Base-by-base conservation (phyloP, 139 green algal genomes). In the Chlorella sorokiniana region DNA sequence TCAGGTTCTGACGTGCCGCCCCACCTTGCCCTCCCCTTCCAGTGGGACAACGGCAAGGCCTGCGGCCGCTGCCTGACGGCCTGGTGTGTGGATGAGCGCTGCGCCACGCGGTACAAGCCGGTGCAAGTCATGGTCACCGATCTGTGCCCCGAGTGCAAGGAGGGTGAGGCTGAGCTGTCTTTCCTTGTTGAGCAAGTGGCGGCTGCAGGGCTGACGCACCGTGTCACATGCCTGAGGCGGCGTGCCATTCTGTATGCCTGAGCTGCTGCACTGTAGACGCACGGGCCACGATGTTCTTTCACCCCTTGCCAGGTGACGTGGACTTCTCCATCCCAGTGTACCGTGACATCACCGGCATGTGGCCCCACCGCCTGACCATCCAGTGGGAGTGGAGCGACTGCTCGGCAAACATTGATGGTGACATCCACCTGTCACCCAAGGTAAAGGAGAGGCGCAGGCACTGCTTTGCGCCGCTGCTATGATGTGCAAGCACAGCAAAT, bases 361-460 rank as follows among this genome's bases (percentile, higher is more conserved):
- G 78, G 78, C 78, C 78, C 64, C 63, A 83, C 78, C 64, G 78
- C 64, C 78, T 83, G 45, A 38, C 9, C 18, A 52, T 83, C 37
- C 35, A 72, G 45, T 83, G 78, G 78, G 78, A 83, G 65, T 77
- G 65, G 78, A 41, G 41, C 48, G 78, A 83, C 78, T 83, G 78
- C 65, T 77, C 52, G 7, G 20, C 41, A 38, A 93, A 92, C 89
- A 94, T 89, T 72, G 87, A 93, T 62, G 88, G 89, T 75, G 84
- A 84, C 73, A 92, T 94, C 81, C 85, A 84, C 75, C 85, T 93
- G 42, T 92, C 33, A 11, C 76, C 76, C 40, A 73, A 61, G 68
- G 41, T 75, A 41, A 6, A 37, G 3, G 29, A 2, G 14, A 10
- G 3, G 3, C 61, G n/a, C 61, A 6, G 61, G 22, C 16, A 25